Percentiles rank a stretch among this genome's conserved stretches.
Conservation (phyloP, 441 rosid species). For the Erysimum cheiri region DNA sequence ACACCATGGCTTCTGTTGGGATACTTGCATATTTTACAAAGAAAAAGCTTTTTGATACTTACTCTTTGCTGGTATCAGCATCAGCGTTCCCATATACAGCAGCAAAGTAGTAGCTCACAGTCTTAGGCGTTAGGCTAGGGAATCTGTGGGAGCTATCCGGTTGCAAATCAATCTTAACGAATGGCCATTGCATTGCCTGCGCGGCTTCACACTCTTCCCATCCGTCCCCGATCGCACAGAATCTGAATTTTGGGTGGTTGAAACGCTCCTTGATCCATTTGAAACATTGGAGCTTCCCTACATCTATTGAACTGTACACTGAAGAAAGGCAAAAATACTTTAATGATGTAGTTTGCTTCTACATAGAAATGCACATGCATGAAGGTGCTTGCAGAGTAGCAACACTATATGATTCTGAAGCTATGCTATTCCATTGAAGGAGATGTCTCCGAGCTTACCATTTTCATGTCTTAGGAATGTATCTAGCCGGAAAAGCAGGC, state of each 20-base stretch:
- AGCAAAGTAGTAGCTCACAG: constrained; percentile 69
- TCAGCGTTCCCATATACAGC: constrained; percentile 58
- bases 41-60: constrained; percentile 3
- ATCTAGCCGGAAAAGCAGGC: constrained; percentile 79
- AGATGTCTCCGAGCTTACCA: constrained; percentile 49
- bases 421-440: background rate
- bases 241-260: constrained; percentile 51
- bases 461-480: constrained; percentile 61
- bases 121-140: constrained; percentile 77
- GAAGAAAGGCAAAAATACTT: constrained; percentile 14
- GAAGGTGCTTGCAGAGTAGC: background rate
- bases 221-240: constrained; percentile 90
- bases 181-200: constrained; percentile 86
- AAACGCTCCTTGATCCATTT: constrained; percentile 74
- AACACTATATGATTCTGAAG: constrained; percentile 9
- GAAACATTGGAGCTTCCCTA: constrained; percentile 80
- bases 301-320: constrained; percentile 86
- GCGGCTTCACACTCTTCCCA: constrained; percentile 96
- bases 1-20: constrained; percentile 5
- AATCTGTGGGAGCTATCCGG: constrained; percentile 71
- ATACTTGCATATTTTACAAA: constrained; percentile 23
- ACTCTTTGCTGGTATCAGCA: constrained; percentile 49
- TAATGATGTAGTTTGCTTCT: background rate
- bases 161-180: constrained; percentile 70
- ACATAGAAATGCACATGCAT: constrained; percentile 10